phyloP scores from a whole-genome alignment of 345 rosid species.

The Lepidium sativum region DNA sequence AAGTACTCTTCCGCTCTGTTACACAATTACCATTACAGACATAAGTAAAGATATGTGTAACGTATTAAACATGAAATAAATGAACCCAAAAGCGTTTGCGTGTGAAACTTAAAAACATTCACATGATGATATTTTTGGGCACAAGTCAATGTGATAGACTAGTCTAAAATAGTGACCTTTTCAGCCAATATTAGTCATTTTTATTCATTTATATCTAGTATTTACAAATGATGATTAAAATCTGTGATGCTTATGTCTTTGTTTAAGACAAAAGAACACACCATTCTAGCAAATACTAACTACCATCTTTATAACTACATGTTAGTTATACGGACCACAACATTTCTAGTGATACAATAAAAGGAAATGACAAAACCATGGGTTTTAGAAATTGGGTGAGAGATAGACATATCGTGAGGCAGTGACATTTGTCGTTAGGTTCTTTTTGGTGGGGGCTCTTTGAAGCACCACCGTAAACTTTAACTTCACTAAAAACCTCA shows the following conservation, averaged over 20 bases:
- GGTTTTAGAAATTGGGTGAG: constrained; percentile 3
- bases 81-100: not conserved
- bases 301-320: not conserved
- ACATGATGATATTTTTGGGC: not conserved
- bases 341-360: not conserved
- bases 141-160: not conserved
- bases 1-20: constrained; percentile 84
- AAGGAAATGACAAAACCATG: constrained; percentile 11
- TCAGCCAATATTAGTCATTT: not conserved
- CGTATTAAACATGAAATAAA: not conserved
- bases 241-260: not conserved
- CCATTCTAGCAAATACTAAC: not conserved
- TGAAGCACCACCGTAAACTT: constrained; percentile 13
- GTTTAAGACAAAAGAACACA: not conserved
- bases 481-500: constrained; percentile 5
- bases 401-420: not conserved
- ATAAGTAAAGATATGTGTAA: not conserved
- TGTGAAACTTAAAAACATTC: not conserved
- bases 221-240: too few species aligned
- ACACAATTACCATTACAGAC: not conserved
- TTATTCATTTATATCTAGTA: too few species aligned
- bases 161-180: not conserved
- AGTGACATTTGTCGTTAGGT: constrained; percentile 2
- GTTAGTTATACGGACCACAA: not conserved
- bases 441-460: constrained; percentile 11